Conservation (phyloP, 139 green algal species). For the Auxenochlorella pyrenoidosa region DNA sequence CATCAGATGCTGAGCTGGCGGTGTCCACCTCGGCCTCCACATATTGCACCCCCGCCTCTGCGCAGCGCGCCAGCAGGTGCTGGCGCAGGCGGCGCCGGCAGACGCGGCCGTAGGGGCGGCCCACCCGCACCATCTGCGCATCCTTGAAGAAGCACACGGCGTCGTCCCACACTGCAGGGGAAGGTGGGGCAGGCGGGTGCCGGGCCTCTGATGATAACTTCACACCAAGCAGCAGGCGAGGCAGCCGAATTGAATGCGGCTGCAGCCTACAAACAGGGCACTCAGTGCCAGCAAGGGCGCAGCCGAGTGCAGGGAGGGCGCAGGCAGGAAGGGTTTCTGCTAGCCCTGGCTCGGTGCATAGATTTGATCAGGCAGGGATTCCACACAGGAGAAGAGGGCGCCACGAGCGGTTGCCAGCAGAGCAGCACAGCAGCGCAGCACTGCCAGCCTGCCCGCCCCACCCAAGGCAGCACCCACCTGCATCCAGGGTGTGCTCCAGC, state of each 20-base stretch:
- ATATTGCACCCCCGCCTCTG: slow-evolving; percentile 71
- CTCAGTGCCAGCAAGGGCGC: too few relatives aligned
- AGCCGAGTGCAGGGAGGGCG: too few relatives aligned
- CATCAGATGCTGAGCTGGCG: slow-evolving; percentile 48
- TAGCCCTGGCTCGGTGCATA: too few relatives aligned
- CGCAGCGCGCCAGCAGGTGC: slow-evolving; percentile 62
- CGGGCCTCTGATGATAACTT: too few relatives aligned
- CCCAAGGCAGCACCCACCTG: slow-evolving; percentile 73
- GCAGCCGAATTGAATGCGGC: too few relatives aligned
- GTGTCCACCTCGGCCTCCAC: slow-evolving; percentile 61
- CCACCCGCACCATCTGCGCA: slow-evolving; percentile 71
- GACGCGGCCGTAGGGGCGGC: slow-evolving; percentile 91
- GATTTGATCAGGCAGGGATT: too few relatives aligned
- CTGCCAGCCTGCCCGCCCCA: not conserved
- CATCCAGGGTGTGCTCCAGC: slow-evolving; percentile 82
- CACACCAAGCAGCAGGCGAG: too few relatives aligned
- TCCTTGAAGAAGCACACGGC: slow-evolving; percentile 90
- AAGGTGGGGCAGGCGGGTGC: not conserved
- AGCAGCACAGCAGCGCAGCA: not conserved
- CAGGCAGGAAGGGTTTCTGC: too few relatives aligned
- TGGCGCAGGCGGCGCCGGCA: slow-evolving; percentile 58
- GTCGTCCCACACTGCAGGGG: slow-evolving; percentile 41
- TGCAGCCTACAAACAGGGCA: too few relatives aligned
- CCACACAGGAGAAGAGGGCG: too few relatives aligned
- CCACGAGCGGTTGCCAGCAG: not conserved